Base-by-base conservation (phyloP, 2,329 filamentous ascomycete species). In the Shiraia sp. region DNA sequence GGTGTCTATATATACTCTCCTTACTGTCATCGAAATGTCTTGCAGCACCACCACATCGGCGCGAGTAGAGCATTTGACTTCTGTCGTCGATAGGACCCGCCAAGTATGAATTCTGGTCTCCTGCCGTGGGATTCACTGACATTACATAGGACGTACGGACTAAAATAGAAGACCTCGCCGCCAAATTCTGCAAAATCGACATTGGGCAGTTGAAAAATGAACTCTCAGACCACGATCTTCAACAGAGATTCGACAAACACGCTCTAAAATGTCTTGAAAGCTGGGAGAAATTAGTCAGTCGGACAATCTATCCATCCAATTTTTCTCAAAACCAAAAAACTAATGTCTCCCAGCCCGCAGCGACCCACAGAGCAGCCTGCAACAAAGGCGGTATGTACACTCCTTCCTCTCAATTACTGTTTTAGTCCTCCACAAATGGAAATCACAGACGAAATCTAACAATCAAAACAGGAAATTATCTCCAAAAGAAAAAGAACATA, bases 21-120 rank as follows among this genome's bases (percentile, higher is more conserved):
- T 62, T 1, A 57, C 31, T 30, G 47, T 38, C 1, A 38, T 64
- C 2, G 29, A 55, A 23, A 57, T 61, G 32, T 53, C 50, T 1
- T 55, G 44, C 36, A 56, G 43, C 13, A 44, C 31, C 5, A 45
- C 44, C 1, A 59, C 43, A 3, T 10, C 53, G 5, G 41, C 42
- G 9, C 31, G 56, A 2, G 45, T 45, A n/a, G 37, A 60, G 0
- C 40, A 55, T 7, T 30, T 63, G 2, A 39, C 32, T 0, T 14
- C 22, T 6, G 53, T 47, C n/a, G 30, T 61, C 9, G 10, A 42
- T 2, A 27, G 42, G 5, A 8, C 43, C 6, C 36, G 36, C 5
- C 10, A 30, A 6, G 50, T 57, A 48, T 2, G 28, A 40, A n/a
- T 10, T 10, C 7, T 32, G 3, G 5, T 23, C 8, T 13, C 3